Conservation (phyloP, 2,329 filamentous ascomycete genomes). For the Pseudonectria buxi region DNA sequence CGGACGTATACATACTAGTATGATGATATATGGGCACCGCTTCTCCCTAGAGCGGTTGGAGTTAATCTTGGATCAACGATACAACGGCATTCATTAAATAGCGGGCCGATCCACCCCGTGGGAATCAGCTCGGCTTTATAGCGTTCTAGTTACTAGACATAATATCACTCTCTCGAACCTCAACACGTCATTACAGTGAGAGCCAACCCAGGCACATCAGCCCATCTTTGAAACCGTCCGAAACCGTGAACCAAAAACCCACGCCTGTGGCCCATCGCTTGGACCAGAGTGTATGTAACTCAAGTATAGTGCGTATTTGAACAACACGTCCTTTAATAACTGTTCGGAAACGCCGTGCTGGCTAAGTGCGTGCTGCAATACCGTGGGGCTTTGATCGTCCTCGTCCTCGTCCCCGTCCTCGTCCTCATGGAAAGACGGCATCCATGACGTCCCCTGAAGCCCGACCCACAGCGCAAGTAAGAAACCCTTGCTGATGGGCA, state of each 20-base stretch:
- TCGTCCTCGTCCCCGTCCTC: slow-evolving; percentile 3
- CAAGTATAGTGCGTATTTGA: slow-evolving; percentile 30
- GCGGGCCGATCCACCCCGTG: no score
- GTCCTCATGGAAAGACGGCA: slow-evolving; percentile 2
- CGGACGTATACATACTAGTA: background rate
- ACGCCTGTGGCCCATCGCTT: slow-evolving; percentile 23
- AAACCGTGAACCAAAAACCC: slow-evolving; percentile 22
- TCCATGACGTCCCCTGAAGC: slow-evolving; percentile 20
- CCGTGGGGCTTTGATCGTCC: slow-evolving; percentile 5
- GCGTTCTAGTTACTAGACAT: background rate
- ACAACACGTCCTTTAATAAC: slow-evolving; percentile 21
- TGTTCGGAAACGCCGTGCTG: slow-evolving; percentile 18
- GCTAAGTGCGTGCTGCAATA: slow-evolving; percentile 15
- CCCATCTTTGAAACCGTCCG: slow-evolving; percentile 9
- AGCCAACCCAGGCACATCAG: no score
- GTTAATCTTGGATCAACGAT: no score
- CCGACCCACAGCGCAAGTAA: slow-evolving; percentile 25
- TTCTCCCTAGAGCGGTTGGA: no score
- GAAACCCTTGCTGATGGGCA: slow-evolving; percentile 26
- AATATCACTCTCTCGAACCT: no score
- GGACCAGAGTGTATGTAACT: slow-evolving; percentile 24
- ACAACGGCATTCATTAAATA: no score
- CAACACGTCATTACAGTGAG: no score
- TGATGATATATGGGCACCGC: background rate
- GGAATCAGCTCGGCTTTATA: background rate